Evolutionary conservation across 2,329 filamentous ascomycete species (phyloP), one percentile per base, ranked within the genome.

Genomic region (Colletotrichum euphorbiae): DNA sequence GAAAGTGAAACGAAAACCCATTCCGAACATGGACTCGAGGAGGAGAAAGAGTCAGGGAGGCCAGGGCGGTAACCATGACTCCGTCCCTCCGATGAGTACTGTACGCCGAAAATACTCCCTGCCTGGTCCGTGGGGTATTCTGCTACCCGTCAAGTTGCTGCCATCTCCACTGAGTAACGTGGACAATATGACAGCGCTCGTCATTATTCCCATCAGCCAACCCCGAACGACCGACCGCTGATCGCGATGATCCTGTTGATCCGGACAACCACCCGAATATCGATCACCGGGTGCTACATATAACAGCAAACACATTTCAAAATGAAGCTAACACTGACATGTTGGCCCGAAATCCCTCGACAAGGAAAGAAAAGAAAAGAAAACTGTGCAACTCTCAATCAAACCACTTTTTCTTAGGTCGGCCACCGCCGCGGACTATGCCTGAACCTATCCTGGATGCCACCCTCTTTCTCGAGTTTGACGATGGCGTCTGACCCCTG

Each of bases 121-220:
- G 38, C 15, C 42, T 46, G 31, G 56, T 36, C 57, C 62, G 48
- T 48, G 48, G 28, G 28, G 43, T 42, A 55, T 36, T 45, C 11
- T 45, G 48, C 24, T 55, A 40, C 50, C 51, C 61, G 46, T 31
- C 36, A 62, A 50, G 58, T 62, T 57, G 11, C 21, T 51, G 19
- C n/a, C 58, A 50, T 62, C 63, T 55, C 63, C 64, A 67, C 64
- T 51, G 58, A 63, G 57, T 62, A 63, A 36, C 64, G 43, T 62
- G 50, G 9, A 46, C 19, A 24, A 59, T 50, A 50, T 3, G 52
- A 24, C 56, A 40, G 15, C 46, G 40, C 24, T 21, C 15, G 28
- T 38, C 15, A 17, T 36, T 45, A 40, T 51, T 38, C 19, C 46
- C 15, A 33, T 51, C 58, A 7, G 11, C 58, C 63, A 57, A 62